Base-by-base conservation (phyloP, 1,139 yeast genomes). In the Diutina sp. region DNA sequence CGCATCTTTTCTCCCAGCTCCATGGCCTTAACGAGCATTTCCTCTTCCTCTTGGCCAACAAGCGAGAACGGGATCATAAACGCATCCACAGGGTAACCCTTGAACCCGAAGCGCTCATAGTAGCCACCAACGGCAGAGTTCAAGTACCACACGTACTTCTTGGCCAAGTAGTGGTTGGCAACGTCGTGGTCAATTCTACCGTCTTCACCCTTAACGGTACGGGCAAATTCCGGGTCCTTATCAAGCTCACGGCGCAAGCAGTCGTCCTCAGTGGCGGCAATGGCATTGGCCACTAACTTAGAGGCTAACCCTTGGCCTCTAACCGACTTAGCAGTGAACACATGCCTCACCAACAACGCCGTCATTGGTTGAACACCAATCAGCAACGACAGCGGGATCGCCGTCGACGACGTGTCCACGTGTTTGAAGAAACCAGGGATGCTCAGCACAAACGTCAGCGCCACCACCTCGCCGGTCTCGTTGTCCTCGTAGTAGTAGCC, bases 51-150 rank as follows among this genome's bases (percentile, higher is more conserved):
- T 1, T 60, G 57, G n/a, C 65, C 60, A 6, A 66, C 58, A 25
- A 68, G 57, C 6, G 68, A 55, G 5, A 63, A 56, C 1, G 78
- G 78, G 14, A 75, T 61, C 58, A 65, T 63, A 59, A 70, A 75
- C 57, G 71, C 68, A 52, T 74, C 74, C 38, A 73, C 48, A 0
- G 79, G 78, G 58, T 63, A 72, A 2, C 66, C 58, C 57, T 72
- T 73, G 63, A 76, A 76, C 1, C 79, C 80, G 60, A 73, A 70
- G 57, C 69, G 63, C 57, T 67, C 67, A 58, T 74, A 76, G 55
- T 64, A 72, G 11, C 61, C 63, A 8, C 69, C 72, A 4, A 69
- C 69, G 1, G 69, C 73, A 3, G 79, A 74, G 61, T 74, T 72
- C 57, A 74, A 66, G 25, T 63, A 61, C 79, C 78, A 74, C 57